Percentiles rank a stretch among this genome's conserved stretches.
Evolutionary conservation across 805 yeast species (phyloP).

Genomic region (Teunomyces cretensis): DNA sequence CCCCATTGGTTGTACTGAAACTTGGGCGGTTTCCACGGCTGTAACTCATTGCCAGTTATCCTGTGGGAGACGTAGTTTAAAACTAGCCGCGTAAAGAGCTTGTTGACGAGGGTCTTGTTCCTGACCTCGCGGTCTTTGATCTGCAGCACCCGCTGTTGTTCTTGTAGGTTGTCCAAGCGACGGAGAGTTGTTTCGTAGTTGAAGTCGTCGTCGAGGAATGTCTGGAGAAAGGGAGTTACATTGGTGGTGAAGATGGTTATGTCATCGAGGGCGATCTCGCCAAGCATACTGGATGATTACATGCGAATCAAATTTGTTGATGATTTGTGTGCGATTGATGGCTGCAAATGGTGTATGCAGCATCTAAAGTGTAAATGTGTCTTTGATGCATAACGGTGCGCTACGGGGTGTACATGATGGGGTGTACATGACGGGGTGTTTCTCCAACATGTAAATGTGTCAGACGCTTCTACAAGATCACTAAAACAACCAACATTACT

Average conservation of each 20-base stretch:
- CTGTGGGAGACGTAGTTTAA: constrained; percentile 31
- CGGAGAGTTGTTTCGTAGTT: constrained; percentile 53
- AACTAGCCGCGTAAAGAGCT: constrained; percentile 45
- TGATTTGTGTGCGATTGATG: no score
- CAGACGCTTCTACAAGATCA: no score
- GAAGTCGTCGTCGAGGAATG: constrained; percentile 26
- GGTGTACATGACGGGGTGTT: no score
- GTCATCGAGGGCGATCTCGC: background rate
- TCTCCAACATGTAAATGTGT: no score
- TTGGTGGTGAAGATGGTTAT: constrained; percentile 14
- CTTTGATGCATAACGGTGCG: no score
- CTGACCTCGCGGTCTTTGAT: constrained; percentile 36
- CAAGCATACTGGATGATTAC: background rate
- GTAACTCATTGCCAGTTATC: constrained; percentile 9
- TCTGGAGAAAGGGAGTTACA: constrained; percentile 7
- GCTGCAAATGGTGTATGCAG: no score
- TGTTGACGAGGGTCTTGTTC: constrained; percentile 41
- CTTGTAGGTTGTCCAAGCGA: constrained; percentile 35
- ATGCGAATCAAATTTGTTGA: no score
- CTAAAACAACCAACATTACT: no score
- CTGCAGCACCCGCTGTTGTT: constrained; percentile 42
- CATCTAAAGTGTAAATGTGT: no score
- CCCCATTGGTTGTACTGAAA: constrained; percentile 46
- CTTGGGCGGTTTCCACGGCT: constrained; percentile 23
- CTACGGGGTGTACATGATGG: no score